Evolutionary conservation across 1,139 yeast genomes (phyloP).

Genomic region (Kluyveromyces marxianus): DNA sequence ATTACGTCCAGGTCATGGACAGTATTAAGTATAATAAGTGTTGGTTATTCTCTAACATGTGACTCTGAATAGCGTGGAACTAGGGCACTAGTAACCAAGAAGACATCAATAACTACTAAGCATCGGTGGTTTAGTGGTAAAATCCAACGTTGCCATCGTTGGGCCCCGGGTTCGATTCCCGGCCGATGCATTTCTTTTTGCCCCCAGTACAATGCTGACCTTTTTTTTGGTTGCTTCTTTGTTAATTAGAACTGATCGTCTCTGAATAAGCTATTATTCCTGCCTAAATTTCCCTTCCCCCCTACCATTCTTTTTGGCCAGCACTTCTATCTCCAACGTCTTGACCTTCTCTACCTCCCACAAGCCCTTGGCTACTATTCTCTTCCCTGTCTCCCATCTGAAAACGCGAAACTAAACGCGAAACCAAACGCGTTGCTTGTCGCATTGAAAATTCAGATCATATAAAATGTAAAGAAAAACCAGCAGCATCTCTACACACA

Average conservation of each 20-base stretch:
- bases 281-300: too few species aligned
- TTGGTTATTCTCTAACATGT: too few species aligned
- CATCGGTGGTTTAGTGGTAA: constrained; percentile 8
- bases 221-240: not conserved
- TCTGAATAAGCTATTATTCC: too few species aligned
- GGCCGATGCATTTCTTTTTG: constrained; percentile 6
- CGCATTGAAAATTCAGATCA: too few species aligned
- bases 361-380: not conserved
- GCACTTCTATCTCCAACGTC: not conserved
- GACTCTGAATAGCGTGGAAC: too few species aligned
- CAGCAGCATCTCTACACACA: too few species aligned
- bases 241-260: not conserved
- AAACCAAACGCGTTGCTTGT: too few species aligned
- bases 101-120: constrained; percentile 3
- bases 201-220: not conserved
- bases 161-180: constrained; percentile 9
- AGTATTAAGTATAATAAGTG: not conserved
- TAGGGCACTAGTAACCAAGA: too few species aligned
- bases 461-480: too few species aligned
- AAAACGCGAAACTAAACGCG: not conserved
- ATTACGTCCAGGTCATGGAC: not conserved
- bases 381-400: not conserved
- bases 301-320: too few species aligned
- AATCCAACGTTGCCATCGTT: constrained; percentile 8
- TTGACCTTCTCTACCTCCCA: not conserved